These are phyloP conservation scores for Creolimax fragrantissima DNA, from an alignment of 78 protist species.

Conservation along the genomic window DNA sequence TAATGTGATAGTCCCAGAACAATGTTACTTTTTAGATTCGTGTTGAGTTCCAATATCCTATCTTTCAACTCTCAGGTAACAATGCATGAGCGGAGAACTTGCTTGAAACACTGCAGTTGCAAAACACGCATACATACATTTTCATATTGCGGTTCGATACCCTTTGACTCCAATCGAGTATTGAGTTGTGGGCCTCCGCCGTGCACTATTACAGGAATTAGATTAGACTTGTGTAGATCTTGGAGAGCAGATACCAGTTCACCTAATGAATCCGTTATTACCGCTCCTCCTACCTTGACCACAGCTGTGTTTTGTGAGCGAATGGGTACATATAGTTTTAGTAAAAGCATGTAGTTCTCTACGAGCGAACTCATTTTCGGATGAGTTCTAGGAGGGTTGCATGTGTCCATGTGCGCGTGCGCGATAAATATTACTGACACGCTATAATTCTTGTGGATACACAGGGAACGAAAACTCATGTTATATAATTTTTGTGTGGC, in stretches of 20 bases:
- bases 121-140: background rate
- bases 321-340: too few species aligned
- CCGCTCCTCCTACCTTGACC: conserved; percentile 65
- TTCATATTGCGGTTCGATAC: conserved; percentile 43
- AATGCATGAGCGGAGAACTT: background rate
- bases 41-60: background rate
- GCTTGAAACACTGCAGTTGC: background rate
- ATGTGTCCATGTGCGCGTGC: too few species aligned
- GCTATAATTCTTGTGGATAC: too few species aligned
- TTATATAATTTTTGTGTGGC: too few species aligned
- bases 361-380: too few species aligned
- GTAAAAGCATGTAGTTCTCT: too few species aligned
- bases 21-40: background rate
- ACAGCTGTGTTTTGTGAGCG: too few species aligned
- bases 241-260: conserved; percentile 19
- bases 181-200: conserved; percentile 74
- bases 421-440: too few species aligned
- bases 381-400: too few species aligned
- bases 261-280: conserved; percentile 38
- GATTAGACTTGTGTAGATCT: conserved; percentile 17
- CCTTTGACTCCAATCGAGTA: conserved; percentile 28
- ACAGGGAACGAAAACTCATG: too few species aligned
- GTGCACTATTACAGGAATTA: conserved; percentile 51
- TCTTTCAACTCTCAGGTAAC: background rate
- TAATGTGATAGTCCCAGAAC: background rate